phyloP scores from a whole-genome alignment of 805 yeast genomes.

The Tetrapisispora iriomotensis region DNA sequence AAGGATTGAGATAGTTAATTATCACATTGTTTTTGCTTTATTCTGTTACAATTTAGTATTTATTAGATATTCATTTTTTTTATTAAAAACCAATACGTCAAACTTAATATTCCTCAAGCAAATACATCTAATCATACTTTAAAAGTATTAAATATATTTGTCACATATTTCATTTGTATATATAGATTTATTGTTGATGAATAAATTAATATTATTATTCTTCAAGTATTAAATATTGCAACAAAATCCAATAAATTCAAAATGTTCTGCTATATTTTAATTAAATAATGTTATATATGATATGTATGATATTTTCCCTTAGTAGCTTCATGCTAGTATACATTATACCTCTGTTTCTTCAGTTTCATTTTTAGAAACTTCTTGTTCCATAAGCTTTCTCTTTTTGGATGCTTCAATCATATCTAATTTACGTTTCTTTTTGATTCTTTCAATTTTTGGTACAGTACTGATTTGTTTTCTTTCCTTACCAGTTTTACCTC shows the following conservation, averaged over 20 bases:
- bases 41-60: neutral
- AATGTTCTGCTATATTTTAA: too few relatives aligned
- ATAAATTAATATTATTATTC: neutral
- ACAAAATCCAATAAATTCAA: too few relatives aligned
- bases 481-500: conserved; percentile 37
- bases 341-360: neutral
- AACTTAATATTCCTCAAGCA: conserved; percentile 3
- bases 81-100: too few relatives aligned
- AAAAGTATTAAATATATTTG: neutral
- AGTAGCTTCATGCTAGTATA: too few relatives aligned
- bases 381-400: conserved; percentile 31
- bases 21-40: too few relatives aligned
- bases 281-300: too few relatives aligned
- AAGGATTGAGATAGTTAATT: too few relatives aligned
- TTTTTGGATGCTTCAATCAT: conserved; percentile 72
- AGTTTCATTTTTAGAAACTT: neutral
- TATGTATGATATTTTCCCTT: too few relatives aligned
- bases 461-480: conserved; percentile 79
- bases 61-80: conserved; percentile 1
- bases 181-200: neutral
- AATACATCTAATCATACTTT: neutral
- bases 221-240: too few relatives aligned
- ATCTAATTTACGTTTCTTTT: conserved; percentile 51
- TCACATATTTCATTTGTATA: neutral
- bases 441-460: conserved; percentile 54